Evolutionary conservation across 2,329 filamentous ascomycete genomes (phyloP).

Genomic region (Neopestalotiopsis sp.): DNA sequence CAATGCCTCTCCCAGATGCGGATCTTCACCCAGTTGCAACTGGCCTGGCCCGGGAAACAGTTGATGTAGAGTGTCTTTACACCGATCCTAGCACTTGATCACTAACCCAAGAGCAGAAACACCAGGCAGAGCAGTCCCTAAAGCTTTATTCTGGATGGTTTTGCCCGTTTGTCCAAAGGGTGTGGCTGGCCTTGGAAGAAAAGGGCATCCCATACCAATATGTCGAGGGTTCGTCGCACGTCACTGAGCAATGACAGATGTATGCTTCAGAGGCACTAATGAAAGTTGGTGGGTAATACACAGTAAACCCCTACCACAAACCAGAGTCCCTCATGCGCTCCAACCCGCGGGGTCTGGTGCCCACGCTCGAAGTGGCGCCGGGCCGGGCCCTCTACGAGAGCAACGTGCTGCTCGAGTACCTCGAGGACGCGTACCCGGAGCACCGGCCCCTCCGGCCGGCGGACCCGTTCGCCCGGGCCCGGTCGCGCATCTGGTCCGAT

Average conservation of each 20-base stretch:
- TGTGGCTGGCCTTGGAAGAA: slow-evolving; percentile 63
- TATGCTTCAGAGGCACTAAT: too few relatives aligned
- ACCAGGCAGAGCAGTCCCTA: slow-evolving; percentile 30
- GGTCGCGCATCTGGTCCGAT: slow-evolving; percentile 62
- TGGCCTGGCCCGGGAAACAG: slow-evolving; percentile 32
- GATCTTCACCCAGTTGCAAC: slow-evolving; percentile 34
- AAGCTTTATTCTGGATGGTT: slow-evolving; percentile 29
- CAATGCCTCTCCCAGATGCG: slow-evolving; percentile 32
- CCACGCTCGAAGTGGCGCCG: slow-evolving; percentile 48
- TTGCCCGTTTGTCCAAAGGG: slow-evolving; percentile 53
- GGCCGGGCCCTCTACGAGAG: slow-evolving; percentile 61
- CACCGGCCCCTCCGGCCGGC: slow-evolving; percentile 48
- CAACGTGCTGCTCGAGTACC: slow-evolving; percentile 62
- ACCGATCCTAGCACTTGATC: not conserved
- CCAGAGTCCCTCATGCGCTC: slow-evolving; percentile 56
- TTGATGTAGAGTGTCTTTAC: slow-evolving; percentile 25
- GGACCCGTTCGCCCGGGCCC: slow-evolving; percentile 57
- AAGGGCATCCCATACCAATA: slow-evolving; percentile 66
- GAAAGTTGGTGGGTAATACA: too few relatives aligned
- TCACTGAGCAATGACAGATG: too few relatives aligned
- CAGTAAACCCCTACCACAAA: slow-evolving; percentile 65
- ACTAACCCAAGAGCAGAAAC: slow-evolving; percentile 26
- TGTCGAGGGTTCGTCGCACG: slow-evolving; percentile 41
- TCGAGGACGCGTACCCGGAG: slow-evolving; percentile 62
- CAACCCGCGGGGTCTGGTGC: slow-evolving; percentile 65